A percentile compares a stretch with the other conserved stretches of the same genome.
Conservation (phyloP, 1,284 basidiomycete species). For the Puccinia novopanici region DNA sequence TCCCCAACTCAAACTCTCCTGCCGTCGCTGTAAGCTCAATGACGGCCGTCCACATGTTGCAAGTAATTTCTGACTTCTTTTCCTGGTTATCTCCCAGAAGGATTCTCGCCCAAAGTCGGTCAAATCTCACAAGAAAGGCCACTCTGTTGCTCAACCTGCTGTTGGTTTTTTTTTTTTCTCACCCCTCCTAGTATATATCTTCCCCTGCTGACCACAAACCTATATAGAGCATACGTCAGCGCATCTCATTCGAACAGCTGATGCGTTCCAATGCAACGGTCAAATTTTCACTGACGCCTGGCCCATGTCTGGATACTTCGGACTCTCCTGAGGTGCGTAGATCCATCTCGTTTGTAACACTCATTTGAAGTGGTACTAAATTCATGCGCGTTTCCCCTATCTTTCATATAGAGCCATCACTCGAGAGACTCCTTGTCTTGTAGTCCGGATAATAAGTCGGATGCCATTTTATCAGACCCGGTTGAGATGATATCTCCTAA, state of each 20-base stretch:
- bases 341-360: no score
- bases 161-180: background rate
- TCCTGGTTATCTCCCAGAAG: no score
- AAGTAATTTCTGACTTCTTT: background rate
- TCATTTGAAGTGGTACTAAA: no score
- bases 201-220: background rate
- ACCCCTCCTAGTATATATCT: background rate
- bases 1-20: background rate
- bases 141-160: background rate
- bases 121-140: constrained; percentile 23
- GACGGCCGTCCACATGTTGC: background rate
- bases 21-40: background rate
- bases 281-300: constrained; percentile 24
- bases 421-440: constrained; percentile 11
- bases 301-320: constrained; percentile 9
- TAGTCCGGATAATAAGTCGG: constrained; percentile 11
- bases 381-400: no score
- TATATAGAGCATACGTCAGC: background rate
- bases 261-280: constrained; percentile 30
- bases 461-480: background rate
- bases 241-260: constrained; percentile 20
- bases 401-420: constrained; percentile 8
- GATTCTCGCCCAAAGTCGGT: background rate
- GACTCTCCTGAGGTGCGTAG: constrained; percentile 5
- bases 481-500: background rate